A percentile compares a stretch with the other conserved stretches of the same genome.
Evolutionary conservation across 2,329 filamentous ascomycete species (phyloP).

Genomic region (Fusarium clavum): DNA sequence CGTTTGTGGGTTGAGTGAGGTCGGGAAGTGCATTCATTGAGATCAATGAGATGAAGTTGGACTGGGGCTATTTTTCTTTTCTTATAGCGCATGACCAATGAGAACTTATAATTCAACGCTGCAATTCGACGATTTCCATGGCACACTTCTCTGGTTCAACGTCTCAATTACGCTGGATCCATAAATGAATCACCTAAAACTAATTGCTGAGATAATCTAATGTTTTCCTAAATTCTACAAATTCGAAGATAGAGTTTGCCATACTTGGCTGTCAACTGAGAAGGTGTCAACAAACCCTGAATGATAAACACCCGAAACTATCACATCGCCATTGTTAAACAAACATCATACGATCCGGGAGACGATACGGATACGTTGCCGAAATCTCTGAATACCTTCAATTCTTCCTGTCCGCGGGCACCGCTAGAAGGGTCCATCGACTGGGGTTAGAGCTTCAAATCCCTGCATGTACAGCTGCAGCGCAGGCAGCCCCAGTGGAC

Average conservation of each 20-base stretch:
- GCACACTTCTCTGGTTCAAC: not conserved
- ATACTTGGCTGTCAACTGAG: not conserved
- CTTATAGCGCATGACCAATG: slow-evolving; percentile 17
- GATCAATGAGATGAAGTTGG: slow-evolving; percentile 27
- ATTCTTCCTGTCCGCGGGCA: slow-evolving; percentile 9
- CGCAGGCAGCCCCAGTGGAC: not conserved
- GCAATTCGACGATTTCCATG: not conserved
- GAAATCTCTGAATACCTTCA: not conserved
- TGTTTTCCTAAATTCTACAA: not conserved
- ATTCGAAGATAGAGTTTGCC: not conserved
- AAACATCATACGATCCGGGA: not conserved
- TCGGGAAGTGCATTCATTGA: slow-evolving; percentile 4
- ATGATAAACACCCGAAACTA: not conserved
- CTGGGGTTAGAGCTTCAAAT: slow-evolving; percentile 25
- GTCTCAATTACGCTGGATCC: not conserved
- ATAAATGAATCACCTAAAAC: not conserved
- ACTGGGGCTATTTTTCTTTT: slow-evolving; percentile 8
- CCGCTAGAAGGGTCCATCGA: slow-evolving; percentile 23
- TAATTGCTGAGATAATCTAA: not conserved
- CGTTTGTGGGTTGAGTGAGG: slow-evolving; percentile 10
- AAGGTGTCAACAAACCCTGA: not conserved
- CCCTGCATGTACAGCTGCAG: slow-evolving; percentile 31
- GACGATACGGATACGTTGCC: not conserved
- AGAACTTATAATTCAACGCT: slow-evolving; percentile 3
- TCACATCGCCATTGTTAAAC: not conserved